Base-by-base conservation (phyloP, 2,329 filamentous ascomycete species). In the Alternaria solani region DNA sequence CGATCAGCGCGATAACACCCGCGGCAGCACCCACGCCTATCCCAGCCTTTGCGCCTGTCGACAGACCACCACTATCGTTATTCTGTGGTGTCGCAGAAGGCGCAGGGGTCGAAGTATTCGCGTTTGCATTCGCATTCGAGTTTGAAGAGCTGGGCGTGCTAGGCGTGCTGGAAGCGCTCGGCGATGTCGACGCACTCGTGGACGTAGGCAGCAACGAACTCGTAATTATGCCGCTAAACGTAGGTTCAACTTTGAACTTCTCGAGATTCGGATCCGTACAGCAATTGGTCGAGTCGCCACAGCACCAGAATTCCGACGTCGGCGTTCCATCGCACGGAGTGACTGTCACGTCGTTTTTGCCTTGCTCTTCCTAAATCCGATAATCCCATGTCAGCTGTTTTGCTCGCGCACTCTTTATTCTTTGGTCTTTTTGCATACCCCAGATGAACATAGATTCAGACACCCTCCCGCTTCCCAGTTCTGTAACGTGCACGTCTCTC, bases 21-120 rank as follows among this genome's bases (percentile, higher is more conserved):
- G 23, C 34, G 25, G 46, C 46, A n/a, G 46, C 46, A 49, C 46
- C 14, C 30, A 49, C 30, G 25, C 46, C 46, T n/a, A 49, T 49
- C 4, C 30, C 46, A 7, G 30, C 46, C 18, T 49, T 49, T 12
- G 20, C 18, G 20, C 46, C 30, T 36, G 46, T 49, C 46, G 46
- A 49, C 2, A 49, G 30, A 30, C 46, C 46, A n/a, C 5, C 8
- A 36, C 20, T 25, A 5, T 36, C 30, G 46, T 36, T 18, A n/a
- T 49, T 36, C 12, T 18, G 20, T 49, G 30, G 46, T 25, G 8
- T 49, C 36, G 12, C 4, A 18, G 46, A n/a, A 23, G 46, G 7
- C 20, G 30, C 25, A 34, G 30, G 46, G 14, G 30, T 49, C 36
- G 30, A 2, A 49, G 30, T 36, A 20, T 30, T 12, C 28, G 28